Base-by-base conservation (phyloP, 495 filamentous ascomycete species). In the Hyaloscypha bicolor region DNA sequence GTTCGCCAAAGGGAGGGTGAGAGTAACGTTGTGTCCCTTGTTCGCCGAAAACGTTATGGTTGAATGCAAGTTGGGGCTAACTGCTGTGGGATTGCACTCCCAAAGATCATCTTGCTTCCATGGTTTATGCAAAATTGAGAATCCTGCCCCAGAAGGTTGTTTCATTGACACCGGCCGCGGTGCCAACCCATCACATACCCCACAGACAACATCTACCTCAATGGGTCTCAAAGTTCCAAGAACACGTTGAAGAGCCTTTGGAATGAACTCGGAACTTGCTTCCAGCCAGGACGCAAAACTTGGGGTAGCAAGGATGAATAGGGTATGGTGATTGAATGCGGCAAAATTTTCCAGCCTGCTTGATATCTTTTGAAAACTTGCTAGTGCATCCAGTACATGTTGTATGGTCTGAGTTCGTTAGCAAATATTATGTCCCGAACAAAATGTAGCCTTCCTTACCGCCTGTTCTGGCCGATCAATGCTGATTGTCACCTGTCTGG, bases 1-100 rank as follows among this genome's bases (percentile, higher is more conserved):
- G 70, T 93, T 92, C 64, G 92, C 89, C 31, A 93, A 81, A 9
- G 90, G 91, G 22, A 92, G 53, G 3, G 79, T 82, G 45, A 83
- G 53, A 22, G 60, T 29, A 37, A 29, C n/a, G 0, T 45, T n/a
- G 12, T 25, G 33, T 72, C 66, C 42, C 65, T 71, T 53, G 67
- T 16, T 55, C 60, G 35, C 60, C 60, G 55, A 58, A 56, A 72
- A 66, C 19, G 64, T 66, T n/a, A 72, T 63, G 60, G 53, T 72
- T 6, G 65, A 55, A 51, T 63, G 68, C 16, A 65, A 60, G 9
- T 51, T 21, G 2, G 63, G 35, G 21, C 33, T 51, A 19, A 29
- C 12, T 29, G 9, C 25, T 4, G 22, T 21, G 55, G 55, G 53
- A 16, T 55, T 33, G 16, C 37, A 31, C 3, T 64, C 55, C 75